Conservation (phyloP, 169 alveolate species). For the Plasmodium fragile region DNA sequence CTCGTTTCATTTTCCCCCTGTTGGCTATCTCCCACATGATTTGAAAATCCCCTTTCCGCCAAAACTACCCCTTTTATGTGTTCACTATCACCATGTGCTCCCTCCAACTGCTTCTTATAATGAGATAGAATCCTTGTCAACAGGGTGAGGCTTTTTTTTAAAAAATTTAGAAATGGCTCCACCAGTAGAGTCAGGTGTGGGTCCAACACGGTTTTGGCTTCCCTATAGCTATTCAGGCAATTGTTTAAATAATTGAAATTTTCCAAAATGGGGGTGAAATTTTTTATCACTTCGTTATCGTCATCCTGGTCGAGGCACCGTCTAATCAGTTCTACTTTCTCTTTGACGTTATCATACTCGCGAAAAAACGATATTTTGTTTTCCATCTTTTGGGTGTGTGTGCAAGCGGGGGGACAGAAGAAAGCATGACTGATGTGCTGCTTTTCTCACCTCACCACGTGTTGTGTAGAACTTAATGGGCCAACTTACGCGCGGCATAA, state of each 20-base stretch:
- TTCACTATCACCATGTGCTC: not conserved
- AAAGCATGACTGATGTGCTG: not conserved
- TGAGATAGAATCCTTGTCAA: not conserved
- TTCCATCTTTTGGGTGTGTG: slow-evolving; percentile 34
- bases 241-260: slow-evolving; percentile 39
- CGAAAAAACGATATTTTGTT: slow-evolving; percentile 39
- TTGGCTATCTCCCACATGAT: not conserved
- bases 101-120: slow-evolving; percentile 19
- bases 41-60: not conserved
- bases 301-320: slow-evolving; percentile 19
- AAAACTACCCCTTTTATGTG: not conserved
- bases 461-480: not conserved
- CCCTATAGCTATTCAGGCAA: slow-evolving; percentile 73
- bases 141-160: slow-evolving; percentile 18
- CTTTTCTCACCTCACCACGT: not conserved
- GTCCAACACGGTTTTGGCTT: slow-evolving; percentile 49
- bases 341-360: slow-evolving; percentile 40
- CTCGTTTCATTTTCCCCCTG: not conserved
- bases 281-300: slow-evolving; percentile 23
- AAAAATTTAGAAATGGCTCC: slow-evolving; percentile 32
- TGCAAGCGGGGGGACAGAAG: not conserved
- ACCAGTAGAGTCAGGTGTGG: slow-evolving; percentile 27
- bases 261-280: slow-evolving; percentile 25
- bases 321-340: slow-evolving; percentile 4
- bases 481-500: not conserved